These are phyloP conservation scores for Plasmodium inui DNA, from an alignment of 169 alveolate species.

Conservation along the genomic window DNA sequence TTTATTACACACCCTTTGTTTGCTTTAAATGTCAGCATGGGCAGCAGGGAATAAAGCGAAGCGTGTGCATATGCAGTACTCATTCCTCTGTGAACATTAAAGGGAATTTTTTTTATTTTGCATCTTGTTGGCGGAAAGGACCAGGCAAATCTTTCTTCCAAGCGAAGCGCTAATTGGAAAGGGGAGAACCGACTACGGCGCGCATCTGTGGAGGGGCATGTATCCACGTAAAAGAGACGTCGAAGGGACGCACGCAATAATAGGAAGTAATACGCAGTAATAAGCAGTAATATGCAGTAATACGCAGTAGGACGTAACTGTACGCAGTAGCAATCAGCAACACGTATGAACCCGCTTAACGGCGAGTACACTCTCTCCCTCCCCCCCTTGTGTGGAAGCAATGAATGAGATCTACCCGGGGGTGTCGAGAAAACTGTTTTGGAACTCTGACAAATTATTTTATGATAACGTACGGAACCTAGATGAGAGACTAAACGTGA, in stretches of 20 bases:
- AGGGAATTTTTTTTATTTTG: background rate
- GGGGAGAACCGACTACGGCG: background rate
- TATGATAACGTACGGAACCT: constrained; percentile 49
- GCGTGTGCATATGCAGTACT: background rate
- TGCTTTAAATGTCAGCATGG: background rate
- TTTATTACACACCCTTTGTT: background rate
- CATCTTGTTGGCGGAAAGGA: background rate
- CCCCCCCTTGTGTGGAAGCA: background rate
- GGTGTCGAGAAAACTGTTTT: constrained; percentile 37
- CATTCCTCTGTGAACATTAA: background rate
- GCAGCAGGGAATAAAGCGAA: background rate
- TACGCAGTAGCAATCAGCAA: too few relatives aligned
- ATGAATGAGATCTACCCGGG: constrained; percentile 22
- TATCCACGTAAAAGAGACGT: background rate
- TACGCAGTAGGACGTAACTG: too few relatives aligned
- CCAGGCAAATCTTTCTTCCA: background rate
- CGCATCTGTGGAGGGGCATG: background rate
- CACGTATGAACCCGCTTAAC: background rate
- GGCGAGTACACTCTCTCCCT: background rate
- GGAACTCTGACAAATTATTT: constrained; percentile 48
- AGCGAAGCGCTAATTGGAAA: background rate
- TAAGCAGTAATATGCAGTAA: too few relatives aligned
- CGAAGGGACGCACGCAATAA: background rate
- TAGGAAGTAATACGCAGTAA: background rate
- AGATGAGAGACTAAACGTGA: constrained; percentile 63